Conservation (phyloP, 306 rosid genomes). For the Arachis hypogaea region DNA sequence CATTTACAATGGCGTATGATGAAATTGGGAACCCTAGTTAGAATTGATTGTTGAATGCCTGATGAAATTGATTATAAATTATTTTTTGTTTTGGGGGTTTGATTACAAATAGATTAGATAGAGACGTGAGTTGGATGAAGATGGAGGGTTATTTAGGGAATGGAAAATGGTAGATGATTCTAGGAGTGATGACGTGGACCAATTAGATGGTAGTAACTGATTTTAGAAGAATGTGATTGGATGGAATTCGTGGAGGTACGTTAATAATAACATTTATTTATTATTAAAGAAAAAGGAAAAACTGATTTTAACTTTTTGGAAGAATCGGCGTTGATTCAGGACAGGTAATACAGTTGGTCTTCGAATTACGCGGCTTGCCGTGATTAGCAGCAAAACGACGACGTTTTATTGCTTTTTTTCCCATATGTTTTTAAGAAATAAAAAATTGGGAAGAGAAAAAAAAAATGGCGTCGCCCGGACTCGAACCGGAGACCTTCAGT, state of each 20-base stretch:
- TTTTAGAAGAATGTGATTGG: slow-evolving; percentile 51
- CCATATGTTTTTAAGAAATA: too few relatives aligned
- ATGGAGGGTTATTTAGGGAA: neutral
- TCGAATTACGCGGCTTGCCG: neutral
- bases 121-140: neutral
- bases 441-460: neutral
- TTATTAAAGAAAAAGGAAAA: neutral
- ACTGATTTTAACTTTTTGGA: neutral
- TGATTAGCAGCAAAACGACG: neutral
- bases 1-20: slow-evolving; percentile 14
- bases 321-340: neutral
- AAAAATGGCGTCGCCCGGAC: slow-evolving; percentile 57
- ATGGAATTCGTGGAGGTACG: slow-evolving; percentile 39
- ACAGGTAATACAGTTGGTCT: neutral
- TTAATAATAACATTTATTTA: too few relatives aligned
- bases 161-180: slow-evolving; percentile 34
- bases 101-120: neutral
- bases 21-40: neutral
- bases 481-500: slow-evolving; percentile 82
- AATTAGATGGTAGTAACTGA: slow-evolving; percentile 48
- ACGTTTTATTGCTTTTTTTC: neutral
- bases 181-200: slow-evolving; percentile 66
- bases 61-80: too few relatives aligned
- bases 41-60: too few relatives aligned
- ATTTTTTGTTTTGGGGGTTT: neutral